Evolutionary conservation across 2,329 filamentous ascomycete species (phyloP), one percentile per base, ranked within the genome.

Genomic region (Fusarium brevicatenulatum): DNA sequence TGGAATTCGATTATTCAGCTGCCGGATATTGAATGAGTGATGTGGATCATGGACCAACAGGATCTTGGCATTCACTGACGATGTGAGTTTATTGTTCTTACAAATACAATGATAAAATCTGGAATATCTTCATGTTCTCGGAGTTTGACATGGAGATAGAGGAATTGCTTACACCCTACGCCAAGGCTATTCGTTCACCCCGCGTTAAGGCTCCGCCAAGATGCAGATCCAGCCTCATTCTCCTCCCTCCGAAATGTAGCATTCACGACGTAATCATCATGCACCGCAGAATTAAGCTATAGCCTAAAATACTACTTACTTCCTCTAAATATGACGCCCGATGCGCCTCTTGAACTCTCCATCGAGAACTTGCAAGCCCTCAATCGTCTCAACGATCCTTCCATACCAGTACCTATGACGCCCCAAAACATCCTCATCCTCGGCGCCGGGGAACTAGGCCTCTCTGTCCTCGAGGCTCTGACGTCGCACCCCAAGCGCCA

Each of bases 391-490:
- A 71, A 78, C 66, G 54, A 71, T 36, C 69, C 75, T 21, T 64
- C 62, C 15, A 60, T 62, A 23, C 21, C 49, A 28, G 39, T 53
- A 12, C 66, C 43, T 40, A 80, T 80, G 79, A 60, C 72, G 23
- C 32, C 39, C 16, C 65, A 76, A 18, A 80, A 66, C 58, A 65
- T 92, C 63, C 88, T 92, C 55, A 83, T 93, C 56, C 81, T 93
- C 65, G 91, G 91, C 58, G 88, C 89, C n/a, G 91, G 91, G 65
- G 91, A 93, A 81, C 86, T 93, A 19, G 91, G 91, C 54, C 81
- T 83, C 9, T 84, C 87, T 21, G 83, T 92, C 64, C 81, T 92
- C 21, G 78, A 84, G 37, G 82, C 85, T 16, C 84, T 93, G 12
- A 77, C 82, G 19, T 54, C 72, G 0, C 87, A 91, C 71, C 83